These are phyloP conservation scores for Polytolypa hystricis DNA, from an alignment of 2,329 filamentous ascomycete genomes.

Conservation along the genomic window DNA sequence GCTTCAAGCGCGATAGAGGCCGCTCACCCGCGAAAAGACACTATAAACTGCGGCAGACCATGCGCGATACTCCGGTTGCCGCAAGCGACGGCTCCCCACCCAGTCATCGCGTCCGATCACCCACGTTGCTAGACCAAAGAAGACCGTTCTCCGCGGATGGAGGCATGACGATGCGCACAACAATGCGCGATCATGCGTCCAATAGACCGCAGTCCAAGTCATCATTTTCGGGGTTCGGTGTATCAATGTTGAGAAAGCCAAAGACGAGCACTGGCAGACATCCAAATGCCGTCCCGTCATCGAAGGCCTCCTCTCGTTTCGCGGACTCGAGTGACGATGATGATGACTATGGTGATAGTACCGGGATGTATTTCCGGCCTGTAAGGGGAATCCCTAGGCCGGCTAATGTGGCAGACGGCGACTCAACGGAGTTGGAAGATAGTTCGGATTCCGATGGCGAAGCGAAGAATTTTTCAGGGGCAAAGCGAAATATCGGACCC, in stretches of 20 bases:
- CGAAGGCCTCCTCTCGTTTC: constrained; percentile 39
- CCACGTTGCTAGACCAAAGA: constrained; percentile 53
- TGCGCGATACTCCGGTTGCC: constrained; percentile 46
- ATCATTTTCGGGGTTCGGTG: no score
- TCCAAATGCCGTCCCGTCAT: constrained; percentile 11
- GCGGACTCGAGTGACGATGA: constrained; percentile 55
- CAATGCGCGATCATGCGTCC: constrained; percentile 40
- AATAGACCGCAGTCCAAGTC: constrained; percentile 22
- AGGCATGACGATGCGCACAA: constrained; percentile 34
- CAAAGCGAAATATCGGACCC: constrained; percentile 18
- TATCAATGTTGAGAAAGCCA: constrained; percentile 27
- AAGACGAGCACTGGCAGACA: constrained; percentile 20
- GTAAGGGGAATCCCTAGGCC: constrained; percentile 51
- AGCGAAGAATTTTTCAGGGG: constrained; percentile 13
- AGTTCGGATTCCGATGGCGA: constrained; percentile 49
- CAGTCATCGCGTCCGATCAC: constrained; percentile 56
- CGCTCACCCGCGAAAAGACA: constrained; percentile 34
- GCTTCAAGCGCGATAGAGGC: constrained; percentile 59
- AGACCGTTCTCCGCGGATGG: constrained; percentile 35
- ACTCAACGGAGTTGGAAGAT: constrained; percentile 52
- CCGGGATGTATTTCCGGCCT: constrained; percentile 33
- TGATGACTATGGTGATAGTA: constrained; percentile 51
- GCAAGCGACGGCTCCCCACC: constrained; percentile 32
- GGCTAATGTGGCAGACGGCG: constrained; percentile 48
- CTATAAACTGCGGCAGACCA: constrained; percentile 59